Base-by-base conservation (phyloP, 1,284 basidiomycete genomes). In the Trichosporon sp. region DNA sequence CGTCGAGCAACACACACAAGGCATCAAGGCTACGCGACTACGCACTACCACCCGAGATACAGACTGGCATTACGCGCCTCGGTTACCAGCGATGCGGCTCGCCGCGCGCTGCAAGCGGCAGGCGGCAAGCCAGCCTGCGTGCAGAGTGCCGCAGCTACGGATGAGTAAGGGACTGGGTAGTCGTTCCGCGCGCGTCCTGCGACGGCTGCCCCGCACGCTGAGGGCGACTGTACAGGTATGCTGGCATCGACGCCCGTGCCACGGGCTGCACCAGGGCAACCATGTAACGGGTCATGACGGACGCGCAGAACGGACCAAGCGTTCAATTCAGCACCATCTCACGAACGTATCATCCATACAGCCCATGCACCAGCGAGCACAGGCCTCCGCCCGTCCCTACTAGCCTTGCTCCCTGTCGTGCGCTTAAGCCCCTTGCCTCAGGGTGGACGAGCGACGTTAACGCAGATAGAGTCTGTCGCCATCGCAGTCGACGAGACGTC, bases 341-440 rank as follows among this genome's bases (percentile, higher is more conserved):
- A 46, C 43, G 43, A 46, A 19, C 21, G 51, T 26, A 54, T 54
- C 51, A 26, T 14, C 43, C 43, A 46, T 21, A 19, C 19, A 10
- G 51, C 21, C 19, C 21, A 2, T 26, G 7, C 19, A 26, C 19
- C 51, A 54, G 51, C 51, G 19, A 54, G 51, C 51, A 54, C 51
- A 54, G 51, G 19, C 51, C 51, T 54, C 51, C 51, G 51, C 51
- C 51, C 51, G 51, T 46, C 43, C 43, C 16, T 46, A n/a, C 16
- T 16, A 12, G 46, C 46, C 46, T 2, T 19, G 4, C 46, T 6
- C 7, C 48, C 48, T 26, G 51, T 19, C n/a, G 19, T 54, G 51
- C n/a, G n/a, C n/a, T n/a, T n/a, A 51, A 6, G 2, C 8, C 51
- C 51, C 51, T 54, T 10, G 21, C 51, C 19, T 54, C 51, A 54